A percentile compares a stretch with the other conserved stretches of the same genome.
Evolutionary conservation across 768 basidiomycete species (phyloP).

Genomic region (Trametes villosa): DNA sequence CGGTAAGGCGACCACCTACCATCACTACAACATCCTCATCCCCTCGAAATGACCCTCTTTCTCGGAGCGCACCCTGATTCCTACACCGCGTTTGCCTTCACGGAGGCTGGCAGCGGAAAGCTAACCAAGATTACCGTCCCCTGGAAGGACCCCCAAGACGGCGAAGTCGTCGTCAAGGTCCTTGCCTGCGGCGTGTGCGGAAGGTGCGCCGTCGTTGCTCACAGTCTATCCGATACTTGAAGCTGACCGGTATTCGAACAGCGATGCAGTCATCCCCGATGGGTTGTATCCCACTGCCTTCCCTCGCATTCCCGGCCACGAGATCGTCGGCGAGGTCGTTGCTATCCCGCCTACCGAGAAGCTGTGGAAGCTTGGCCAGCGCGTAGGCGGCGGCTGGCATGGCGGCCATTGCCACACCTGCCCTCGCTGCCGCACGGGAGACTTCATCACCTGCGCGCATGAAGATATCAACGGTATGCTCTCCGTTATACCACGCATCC

Average conservation of each 20-base stretch:
- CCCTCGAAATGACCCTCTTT: background rate
- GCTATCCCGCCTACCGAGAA: constrained; percentile 27
- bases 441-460: constrained; percentile 31
- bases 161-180: constrained; percentile 33
- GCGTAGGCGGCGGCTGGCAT: constrained; percentile 38
- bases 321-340: constrained; percentile 34
- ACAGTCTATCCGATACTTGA: no score
- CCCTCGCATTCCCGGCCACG: constrained; percentile 34
- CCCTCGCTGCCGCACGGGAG: constrained; percentile 29
- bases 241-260: no score
- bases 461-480: constrained; percentile 27
- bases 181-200: constrained; percentile 34
- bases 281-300: background rate
- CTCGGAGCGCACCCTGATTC: constrained; percentile 19
- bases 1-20: no score
- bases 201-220: constrained; percentile 11
- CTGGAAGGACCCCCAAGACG: constrained; percentile 28
- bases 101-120: constrained; percentile 19
- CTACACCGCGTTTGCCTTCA: constrained; percentile 27
- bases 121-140: constrained; percentile 22
- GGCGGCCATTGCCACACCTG: constrained; percentile 34
- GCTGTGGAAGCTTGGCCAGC: constrained; percentile 33
- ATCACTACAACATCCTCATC: background rate
- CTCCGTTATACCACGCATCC: background rate
- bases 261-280: constrained; percentile 5